Conservation (phyloP, 805 yeast species). For the Starmerella vaccinii region DNA sequence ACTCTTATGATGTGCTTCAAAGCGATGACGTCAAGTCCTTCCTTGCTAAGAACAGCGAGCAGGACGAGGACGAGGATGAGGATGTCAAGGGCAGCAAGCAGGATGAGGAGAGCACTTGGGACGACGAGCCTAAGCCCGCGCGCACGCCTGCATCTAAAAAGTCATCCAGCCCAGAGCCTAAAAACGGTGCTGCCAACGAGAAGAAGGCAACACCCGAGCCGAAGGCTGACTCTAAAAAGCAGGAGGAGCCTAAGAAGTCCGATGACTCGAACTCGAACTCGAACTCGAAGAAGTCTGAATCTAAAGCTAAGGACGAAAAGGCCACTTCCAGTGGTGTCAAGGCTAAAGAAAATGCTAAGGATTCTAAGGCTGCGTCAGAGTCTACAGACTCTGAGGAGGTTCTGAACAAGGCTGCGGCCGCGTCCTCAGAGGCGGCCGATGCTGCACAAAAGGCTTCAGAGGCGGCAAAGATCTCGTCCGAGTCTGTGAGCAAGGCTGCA, state of each 20-base stretch:
- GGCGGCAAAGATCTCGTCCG: not conserved
- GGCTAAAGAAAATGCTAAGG: not conserved
- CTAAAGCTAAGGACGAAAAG: constrained; percentile 4
- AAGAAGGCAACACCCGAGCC: constrained; percentile 6
- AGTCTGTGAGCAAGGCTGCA: not conserved
- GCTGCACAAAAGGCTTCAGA: not conserved
- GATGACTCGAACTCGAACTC: constrained; percentile 1
- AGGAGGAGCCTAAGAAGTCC: not conserved
- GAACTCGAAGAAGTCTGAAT: not conserved
- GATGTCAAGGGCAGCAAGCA: constrained; percentile 30
- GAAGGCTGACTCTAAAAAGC: constrained; percentile 11
- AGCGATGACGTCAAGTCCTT: constrained; percentile 40
- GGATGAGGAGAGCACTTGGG: constrained; percentile 31
- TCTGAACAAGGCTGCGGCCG: not conserved
- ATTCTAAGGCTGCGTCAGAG: not conserved
- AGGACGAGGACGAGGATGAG: constrained; percentile 35
- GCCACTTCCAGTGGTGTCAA: no score
- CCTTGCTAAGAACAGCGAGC: constrained; percentile 41
- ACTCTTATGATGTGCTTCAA: constrained; percentile 41
- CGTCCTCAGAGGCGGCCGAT: constrained; percentile 1
- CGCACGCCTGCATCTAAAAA: constrained; percentile 11
- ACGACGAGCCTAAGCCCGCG: constrained; percentile 27
- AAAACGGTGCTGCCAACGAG: constrained; percentile 12
- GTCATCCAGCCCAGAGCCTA: not conserved
- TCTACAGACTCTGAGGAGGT: not conserved